Evolutionary conservation across 1,139 yeast species (phyloP).

Genomic region (Lizanozyma gosingica): DNA sequence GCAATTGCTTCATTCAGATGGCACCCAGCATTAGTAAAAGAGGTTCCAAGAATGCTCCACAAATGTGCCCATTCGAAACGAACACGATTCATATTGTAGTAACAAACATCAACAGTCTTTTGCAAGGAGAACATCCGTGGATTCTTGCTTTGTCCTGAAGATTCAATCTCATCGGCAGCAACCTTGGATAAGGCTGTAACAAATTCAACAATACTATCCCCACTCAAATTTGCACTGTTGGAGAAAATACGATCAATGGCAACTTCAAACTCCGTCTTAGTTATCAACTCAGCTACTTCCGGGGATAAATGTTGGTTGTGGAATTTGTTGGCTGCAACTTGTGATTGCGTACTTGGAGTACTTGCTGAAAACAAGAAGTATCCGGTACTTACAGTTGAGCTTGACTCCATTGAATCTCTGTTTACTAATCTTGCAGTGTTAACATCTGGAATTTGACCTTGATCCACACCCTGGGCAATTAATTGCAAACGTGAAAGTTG

Average conservation of each 20-base stretch:
- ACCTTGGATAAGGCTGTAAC: conserved; percentile 83
- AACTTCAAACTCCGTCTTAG: conserved; percentile 72
- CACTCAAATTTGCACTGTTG: conserved; percentile 69
- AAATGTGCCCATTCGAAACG: conserved; percentile 94
- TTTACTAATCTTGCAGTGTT: conserved; percentile 60
- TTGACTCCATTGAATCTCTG: conserved; percentile 50
- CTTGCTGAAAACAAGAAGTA: conserved; percentile 20
- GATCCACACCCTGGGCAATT: conserved; percentile 82
- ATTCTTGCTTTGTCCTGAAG: conserved; percentile 70
- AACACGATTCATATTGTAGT: conserved; percentile 94
- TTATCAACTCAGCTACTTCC: conserved; percentile 40
- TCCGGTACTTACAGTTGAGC: conserved; percentile 29
- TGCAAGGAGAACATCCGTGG: conserved; percentile 91
- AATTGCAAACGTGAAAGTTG: conserved; percentile 87
- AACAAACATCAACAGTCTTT: conserved; percentile 94
- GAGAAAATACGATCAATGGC: conserved; percentile 83
- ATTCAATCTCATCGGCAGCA: conserved; percentile 83
- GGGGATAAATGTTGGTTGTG: conserved; percentile 37
- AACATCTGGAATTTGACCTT: conserved; percentile 80
- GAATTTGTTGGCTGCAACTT: conserved; percentile 33
- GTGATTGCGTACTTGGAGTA: conserved; percentile 29
- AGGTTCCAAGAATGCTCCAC: conserved; percentile 90
- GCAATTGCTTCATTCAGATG: conserved; percentile 70
- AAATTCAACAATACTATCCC: conserved; percentile 79
- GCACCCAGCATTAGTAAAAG: conserved; percentile 80